Percentiles rank a stretch among this genome's conserved stretches.
Conservation (phyloP, 1,284 basidiomycete species). For the Ustilago cynodontis region DNA sequence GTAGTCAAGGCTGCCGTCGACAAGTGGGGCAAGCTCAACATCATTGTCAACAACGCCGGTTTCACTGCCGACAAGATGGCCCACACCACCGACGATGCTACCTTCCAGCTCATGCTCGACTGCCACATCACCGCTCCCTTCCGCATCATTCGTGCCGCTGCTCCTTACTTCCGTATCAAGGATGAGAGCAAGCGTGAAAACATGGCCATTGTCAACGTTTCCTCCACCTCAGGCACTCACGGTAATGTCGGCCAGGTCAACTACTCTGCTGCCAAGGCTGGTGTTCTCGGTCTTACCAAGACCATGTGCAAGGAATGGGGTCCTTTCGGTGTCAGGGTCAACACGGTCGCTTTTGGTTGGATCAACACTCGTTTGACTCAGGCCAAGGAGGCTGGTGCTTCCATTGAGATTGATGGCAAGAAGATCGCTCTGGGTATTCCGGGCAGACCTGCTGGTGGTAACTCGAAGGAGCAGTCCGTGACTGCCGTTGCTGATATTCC, state of each 20-base stretch:
- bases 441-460: slow-evolving; percentile 74
- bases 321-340: slow-evolving; percentile 78
- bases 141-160: slow-evolving; percentile 83
- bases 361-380: slow-evolving; percentile 79
- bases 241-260: slow-evolving; percentile 81
- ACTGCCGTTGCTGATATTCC: slow-evolving; percentile 76
- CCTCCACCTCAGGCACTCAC: slow-evolving; percentile 58
- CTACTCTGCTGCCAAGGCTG: slow-evolving; percentile 72
- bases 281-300: slow-evolving; percentile 78
- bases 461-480: slow-evolving; percentile 73
- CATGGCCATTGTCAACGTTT: slow-evolving; percentile 71
- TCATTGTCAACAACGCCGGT: slow-evolving; percentile 85
- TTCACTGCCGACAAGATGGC: slow-evolving; percentile 89
- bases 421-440: slow-evolving; percentile 80
- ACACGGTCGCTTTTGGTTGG: slow-evolving; percentile 82
- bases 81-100: slow-evolving; percentile 85
- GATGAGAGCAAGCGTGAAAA: slow-evolving; percentile 75
- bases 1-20: slow-evolving; percentile 81
- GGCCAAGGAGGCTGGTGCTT: slow-evolving; percentile 81
- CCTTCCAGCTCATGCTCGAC: slow-evolving; percentile 83
- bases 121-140: slow-evolving; percentile 76
- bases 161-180: slow-evolving; percentile 86
- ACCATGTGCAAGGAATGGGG: slow-evolving; percentile 91
- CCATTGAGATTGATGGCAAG: slow-evolving; percentile 84
- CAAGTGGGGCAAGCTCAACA: slow-evolving; percentile 62